Evolutionary conservation across 2,329 filamentous ascomycete genomes (phyloP).

Genomic region (Penicillium sp.): DNA sequence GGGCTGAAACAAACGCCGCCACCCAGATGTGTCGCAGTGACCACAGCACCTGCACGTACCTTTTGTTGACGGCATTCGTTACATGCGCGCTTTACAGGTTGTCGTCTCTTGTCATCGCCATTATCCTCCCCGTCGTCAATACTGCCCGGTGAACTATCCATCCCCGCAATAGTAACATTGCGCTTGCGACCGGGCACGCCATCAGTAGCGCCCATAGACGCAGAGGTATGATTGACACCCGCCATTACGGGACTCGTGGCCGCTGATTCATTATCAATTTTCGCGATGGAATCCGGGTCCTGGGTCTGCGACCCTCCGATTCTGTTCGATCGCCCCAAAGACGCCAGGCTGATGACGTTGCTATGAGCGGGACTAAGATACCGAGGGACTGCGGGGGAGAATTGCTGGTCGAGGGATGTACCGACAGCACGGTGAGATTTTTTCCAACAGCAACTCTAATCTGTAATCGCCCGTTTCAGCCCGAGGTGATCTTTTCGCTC

Average conservation of each 20-base stretch:
- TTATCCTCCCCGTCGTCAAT: constrained; percentile 51
- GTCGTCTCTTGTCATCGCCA: constrained; percentile 50
- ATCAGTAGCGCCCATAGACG: constrained; percentile 36
- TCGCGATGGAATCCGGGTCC: constrained; percentile 31
- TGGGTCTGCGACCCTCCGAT: constrained; percentile 42
- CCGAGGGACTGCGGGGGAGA: constrained; percentile 15
- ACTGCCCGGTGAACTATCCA: constrained; percentile 54
- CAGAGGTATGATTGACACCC: constrained; percentile 37
- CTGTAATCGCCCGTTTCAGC: constrained; percentile 4
- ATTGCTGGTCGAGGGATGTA: neutral
- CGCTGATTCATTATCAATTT: constrained; percentile 42
- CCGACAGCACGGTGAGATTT: neutral
- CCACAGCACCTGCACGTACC: constrained; percentile 46
- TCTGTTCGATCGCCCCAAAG: constrained; percentile 38
- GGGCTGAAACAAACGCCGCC: neutral
- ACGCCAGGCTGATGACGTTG: constrained; percentile 43
- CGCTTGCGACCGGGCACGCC: constrained; percentile 46
- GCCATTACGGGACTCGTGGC: constrained; percentile 43
- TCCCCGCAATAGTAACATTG: constrained; percentile 47
- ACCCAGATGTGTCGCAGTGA: constrained; percentile 10
- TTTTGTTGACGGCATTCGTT: constrained; percentile 73
- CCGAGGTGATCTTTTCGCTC: constrained; percentile 12
- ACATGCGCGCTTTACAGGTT: constrained; percentile 64
- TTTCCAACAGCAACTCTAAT: neutral
- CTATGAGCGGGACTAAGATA: constrained; percentile 21